phyloP scores from a whole-genome alignment of 257 asterid genomes.

The Petunia axillaris region DNA sequence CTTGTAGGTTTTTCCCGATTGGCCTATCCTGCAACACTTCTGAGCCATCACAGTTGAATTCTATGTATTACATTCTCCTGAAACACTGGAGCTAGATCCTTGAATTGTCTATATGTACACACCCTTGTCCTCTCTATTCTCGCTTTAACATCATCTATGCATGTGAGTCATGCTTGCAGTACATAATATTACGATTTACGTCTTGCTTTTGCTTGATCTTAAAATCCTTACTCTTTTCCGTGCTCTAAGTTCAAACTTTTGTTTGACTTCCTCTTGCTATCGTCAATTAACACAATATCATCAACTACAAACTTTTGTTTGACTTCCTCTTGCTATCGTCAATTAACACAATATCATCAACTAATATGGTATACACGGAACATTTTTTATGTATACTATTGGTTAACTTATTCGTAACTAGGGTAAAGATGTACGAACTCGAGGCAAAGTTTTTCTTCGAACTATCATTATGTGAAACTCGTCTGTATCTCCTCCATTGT shows the following conservation, averaged over 20 bases:
- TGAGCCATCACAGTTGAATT: background rate
- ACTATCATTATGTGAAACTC: background rate
- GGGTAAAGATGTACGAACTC: too few relatives aligned
- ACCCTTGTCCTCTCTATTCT: background rate
- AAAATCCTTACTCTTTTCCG: background rate
- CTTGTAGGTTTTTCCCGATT: background rate
- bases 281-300: background rate
- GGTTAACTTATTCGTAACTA: too few relatives aligned
- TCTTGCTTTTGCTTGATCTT: background rate
- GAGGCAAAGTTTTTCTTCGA: background rate
- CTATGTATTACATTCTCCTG: background rate
- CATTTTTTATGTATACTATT: too few relatives aligned
- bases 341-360: slow-evolving; percentile 4
- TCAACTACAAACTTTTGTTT: background rate
- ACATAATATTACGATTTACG: background rate
- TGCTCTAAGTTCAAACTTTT: slow-evolving; percentile 8
- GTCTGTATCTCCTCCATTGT: slow-evolving; percentile 5
- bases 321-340: background rate
- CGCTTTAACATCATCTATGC: background rate
- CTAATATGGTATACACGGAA: too few relatives aligned
- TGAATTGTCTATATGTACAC: background rate
- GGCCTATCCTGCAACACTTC: background rate
- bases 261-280: background rate
- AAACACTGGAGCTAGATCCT: background rate
- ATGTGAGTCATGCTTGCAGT: background rate